Base-by-base conservation (phyloP, 2,329 filamentous ascomycete genomes). In the Zymoseptoria passerinii region DNA sequence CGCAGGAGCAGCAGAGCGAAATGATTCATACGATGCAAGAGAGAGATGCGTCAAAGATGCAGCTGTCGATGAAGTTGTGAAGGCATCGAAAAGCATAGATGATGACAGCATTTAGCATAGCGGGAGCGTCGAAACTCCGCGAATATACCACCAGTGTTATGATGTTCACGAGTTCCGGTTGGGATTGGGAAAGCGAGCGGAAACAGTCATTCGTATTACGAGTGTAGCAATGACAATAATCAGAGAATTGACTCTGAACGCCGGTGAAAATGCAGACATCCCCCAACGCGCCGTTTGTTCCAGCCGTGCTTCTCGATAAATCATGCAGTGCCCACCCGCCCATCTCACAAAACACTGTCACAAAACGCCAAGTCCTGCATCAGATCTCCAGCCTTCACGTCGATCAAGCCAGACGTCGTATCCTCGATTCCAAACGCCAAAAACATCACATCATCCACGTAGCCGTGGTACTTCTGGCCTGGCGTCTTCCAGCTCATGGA, bases 381-480 rank as follows among this genome's bases (percentile, higher is more conserved):
- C 51, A 85, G 57, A 60, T 83, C 80, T 1, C 70, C 73, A 0
- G 80, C 81, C 7, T 70, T 50, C 1, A 84, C 70, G 65, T 84
- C 81, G 18, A 84, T 80, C 0, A 74, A 78, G 0, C 69, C 82
- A 0, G 78, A 70, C 28, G 66, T 70, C 52, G 70, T 61, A 65
- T 84, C 82, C 66, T 85, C 82, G 40, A 83, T 77, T 0, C 82
- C 82, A 66, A 85, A 84, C 0, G 71, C 75, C 2, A 85, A 50
- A 48, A 84, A 78, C 13, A 84, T 18, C 10, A 78, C 75, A 63
- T 85, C 82, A 61, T 84, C 82, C 8, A 80, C 59, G 56, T 78
- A 83, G 0, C 82, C 83, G 63, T 83, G 79, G 61, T 84, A 84
- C 28, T 67, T 76, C 60, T 76, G 70, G 0, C 73, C 75, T 0